These are phyloP conservation scores for Entonaema liquescens DNA, from an alignment of 495 filamentous ascomycete species.

Conservation along the genomic window DNA sequence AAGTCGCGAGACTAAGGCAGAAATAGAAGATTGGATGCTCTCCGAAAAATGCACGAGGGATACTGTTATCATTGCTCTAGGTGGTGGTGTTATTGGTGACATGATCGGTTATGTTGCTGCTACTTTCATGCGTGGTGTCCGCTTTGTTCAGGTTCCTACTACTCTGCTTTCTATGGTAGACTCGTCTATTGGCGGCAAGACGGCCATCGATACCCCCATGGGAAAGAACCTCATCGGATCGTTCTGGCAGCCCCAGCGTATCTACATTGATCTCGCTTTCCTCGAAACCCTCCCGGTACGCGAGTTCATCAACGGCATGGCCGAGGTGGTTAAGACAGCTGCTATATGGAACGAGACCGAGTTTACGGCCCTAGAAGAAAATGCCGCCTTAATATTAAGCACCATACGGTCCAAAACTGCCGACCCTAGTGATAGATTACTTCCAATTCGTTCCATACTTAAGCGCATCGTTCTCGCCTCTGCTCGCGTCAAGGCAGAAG, in stretches of 20 bases:
- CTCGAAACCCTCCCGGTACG: constrained; percentile 88
- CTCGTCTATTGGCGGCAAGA: constrained; percentile 98
- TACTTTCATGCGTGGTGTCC: constrained; percentile 97
- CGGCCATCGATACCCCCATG: constrained; percentile 94
- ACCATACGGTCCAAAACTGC: constrained; percentile 69
- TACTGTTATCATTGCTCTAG: constrained; percentile 92
- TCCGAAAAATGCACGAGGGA: constrained; percentile 90
- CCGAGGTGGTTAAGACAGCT: constrained; percentile 97
- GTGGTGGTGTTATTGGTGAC: constrained; percentile 98
- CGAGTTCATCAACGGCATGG: constrained; percentile 99
- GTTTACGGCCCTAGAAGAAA: constrained; percentile 84
- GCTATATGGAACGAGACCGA: constrained; percentile 93
- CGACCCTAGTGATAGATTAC: constrained; percentile 63
- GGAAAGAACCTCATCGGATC: constrained; percentile 97
- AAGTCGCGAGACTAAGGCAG: constrained; percentile 88
- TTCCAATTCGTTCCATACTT: constrained; percentile 75
- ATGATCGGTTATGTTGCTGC: constrained; percentile 97
- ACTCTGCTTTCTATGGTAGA: constrained; percentile 97
- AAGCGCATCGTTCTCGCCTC: constrained; percentile 90
- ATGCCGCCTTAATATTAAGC: constrained; percentile 76
- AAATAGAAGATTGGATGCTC: constrained; percentile 98
- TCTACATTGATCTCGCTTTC: constrained; percentile 94
- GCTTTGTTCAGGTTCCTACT: constrained; percentile 95
- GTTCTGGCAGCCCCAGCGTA: constrained; percentile 93
- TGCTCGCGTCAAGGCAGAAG: constrained; percentile 87